Percentiles rank a stretch among this genome's conserved stretches.
Conservation (phyloP, 768 basidiomycete species). For the Rhodocollybia butyracea region DNA sequence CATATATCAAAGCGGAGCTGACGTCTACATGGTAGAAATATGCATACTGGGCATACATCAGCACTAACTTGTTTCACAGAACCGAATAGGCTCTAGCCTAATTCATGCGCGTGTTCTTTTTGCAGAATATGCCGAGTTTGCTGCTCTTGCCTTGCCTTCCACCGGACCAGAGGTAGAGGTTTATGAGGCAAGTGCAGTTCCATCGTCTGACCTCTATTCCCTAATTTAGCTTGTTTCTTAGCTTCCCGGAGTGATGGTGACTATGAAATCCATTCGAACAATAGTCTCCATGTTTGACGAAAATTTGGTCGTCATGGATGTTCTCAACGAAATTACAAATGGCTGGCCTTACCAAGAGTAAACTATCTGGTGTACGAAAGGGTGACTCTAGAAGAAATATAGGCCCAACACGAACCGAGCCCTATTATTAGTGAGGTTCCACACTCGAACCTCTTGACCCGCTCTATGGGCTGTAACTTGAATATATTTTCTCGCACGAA, state of each 20-base stretch:
- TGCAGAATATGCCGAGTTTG: neutral
- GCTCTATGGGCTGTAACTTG: too few relatives aligned
- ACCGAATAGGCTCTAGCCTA: neutral
- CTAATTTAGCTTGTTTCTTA: neutral
- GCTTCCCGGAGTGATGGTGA: slow-evolving; percentile 1
- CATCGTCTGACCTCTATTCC: neutral
- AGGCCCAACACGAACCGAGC: too few relatives aligned
- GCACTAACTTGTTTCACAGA: neutral
- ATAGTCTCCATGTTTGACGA: neutral
- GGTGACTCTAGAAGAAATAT: too few relatives aligned
- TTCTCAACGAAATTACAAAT: neutral
- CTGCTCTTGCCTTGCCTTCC: neutral
- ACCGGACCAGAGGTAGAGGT: neutral
- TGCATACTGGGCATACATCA: neutral
- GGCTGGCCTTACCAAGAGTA: neutral
- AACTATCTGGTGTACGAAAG: too few relatives aligned
- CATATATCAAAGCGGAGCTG: neutral
- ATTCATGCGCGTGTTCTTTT: neutral
- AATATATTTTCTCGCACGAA: too few relatives aligned
- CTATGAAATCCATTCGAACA: neutral
- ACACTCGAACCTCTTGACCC: too few relatives aligned
- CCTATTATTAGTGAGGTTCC: too few relatives aligned
- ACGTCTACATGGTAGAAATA: neutral
- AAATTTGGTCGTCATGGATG: neutral
- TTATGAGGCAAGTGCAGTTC: neutral